A percentile compares a stretch with the other conserved stretches of the same genome.
These are phyloP conservation scores for Metschnikowia dekortorum DNA, from an alignment of 805 yeast species.

Conservation along the genomic window DNA sequence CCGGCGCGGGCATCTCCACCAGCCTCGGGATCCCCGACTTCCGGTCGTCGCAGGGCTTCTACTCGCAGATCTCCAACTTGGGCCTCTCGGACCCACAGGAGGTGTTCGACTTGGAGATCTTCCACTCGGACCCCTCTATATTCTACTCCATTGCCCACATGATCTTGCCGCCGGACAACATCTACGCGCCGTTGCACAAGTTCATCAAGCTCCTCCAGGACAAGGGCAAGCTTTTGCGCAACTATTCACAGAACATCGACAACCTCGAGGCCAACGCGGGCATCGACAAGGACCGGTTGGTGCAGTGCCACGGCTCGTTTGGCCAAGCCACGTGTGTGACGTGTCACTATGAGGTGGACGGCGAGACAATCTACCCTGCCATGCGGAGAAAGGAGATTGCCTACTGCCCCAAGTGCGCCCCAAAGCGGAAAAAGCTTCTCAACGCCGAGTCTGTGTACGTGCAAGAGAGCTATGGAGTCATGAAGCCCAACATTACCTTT, in stretches of 20 bases:
- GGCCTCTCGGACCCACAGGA: conserved; percentile 87
- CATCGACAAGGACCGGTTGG: conserved; percentile 55
- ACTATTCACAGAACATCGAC: conserved; percentile 90
- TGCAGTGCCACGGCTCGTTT: conserved; percentile 92
- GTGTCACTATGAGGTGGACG: conserved; percentile 63
- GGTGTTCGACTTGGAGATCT: conserved; percentile 72
- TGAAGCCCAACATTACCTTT: conserved; percentile 91
- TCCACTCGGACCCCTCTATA: conserved; percentile 69
- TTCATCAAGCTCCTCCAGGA: conserved; percentile 73
- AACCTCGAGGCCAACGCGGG: conserved; percentile 83
- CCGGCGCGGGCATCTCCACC: conserved; percentile 94
- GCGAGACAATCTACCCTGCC: conserved; percentile 57
- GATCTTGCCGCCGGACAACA: conserved; percentile 68
- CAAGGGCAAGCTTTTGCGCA: conserved; percentile 70
- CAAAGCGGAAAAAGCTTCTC: conserved; percentile 34
- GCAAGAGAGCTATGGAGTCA: conserved; percentile 64
- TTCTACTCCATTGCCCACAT: conserved; percentile 85
- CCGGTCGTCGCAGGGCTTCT: conserved; percentile 83
- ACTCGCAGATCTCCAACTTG: conserved; percentile 59
- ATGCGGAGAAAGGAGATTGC: conserved; percentile 62
- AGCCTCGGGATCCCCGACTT: conserved; percentile 90
- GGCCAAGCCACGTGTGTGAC: conserved; percentile 82
- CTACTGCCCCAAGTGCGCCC: conserved; percentile 62
- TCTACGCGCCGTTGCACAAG: conserved; percentile 74
- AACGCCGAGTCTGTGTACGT: conserved; percentile 27